These are phyloP conservation scores for Colletotrichum sp. DNA, from an alignment of 2,329 filamentous ascomycete genomes.

Conservation along the genomic window DNA sequence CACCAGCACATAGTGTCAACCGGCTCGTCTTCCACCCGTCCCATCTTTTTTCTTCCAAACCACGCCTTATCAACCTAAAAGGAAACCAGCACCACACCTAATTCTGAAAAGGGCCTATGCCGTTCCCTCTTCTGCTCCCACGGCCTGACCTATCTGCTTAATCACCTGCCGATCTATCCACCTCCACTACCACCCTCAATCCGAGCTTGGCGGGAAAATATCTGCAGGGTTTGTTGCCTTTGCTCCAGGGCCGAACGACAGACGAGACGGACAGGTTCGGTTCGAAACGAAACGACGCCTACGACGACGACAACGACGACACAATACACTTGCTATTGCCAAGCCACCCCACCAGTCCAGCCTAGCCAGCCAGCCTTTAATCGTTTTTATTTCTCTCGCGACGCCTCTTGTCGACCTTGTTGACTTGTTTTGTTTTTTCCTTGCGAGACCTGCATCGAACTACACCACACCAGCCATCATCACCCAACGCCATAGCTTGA, in stretches of 20 bases:
- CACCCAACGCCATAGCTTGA: not conserved
- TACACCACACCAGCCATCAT: not conserved
- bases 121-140: not conserved
- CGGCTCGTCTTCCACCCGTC: conserved; percentile 8
- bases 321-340: not conserved
- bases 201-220: not conserved
- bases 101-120: not conserved
- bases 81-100: not conserved
- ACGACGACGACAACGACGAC: not conserved
- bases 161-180: not conserved
- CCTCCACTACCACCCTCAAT: not conserved
- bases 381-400: not conserved
- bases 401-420: not conserved
- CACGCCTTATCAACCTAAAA: conserved; percentile 7
- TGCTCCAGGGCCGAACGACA: not conserved
- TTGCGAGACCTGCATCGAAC: not conserved
- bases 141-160: not conserved
- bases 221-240: not conserved
- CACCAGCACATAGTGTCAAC: not conserved
- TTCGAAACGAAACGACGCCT: not conserved
- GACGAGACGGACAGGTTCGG: conserved; percentile 2
- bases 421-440: not conserved
- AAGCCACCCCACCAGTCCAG: not conserved
- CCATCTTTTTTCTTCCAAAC: not conserved
- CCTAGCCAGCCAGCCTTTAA: not conserved